These are phyloP conservation scores for Apostasia shenzhenica DNA, from an alignment of 106 monocot species.

Conservation along the genomic window DNA sequence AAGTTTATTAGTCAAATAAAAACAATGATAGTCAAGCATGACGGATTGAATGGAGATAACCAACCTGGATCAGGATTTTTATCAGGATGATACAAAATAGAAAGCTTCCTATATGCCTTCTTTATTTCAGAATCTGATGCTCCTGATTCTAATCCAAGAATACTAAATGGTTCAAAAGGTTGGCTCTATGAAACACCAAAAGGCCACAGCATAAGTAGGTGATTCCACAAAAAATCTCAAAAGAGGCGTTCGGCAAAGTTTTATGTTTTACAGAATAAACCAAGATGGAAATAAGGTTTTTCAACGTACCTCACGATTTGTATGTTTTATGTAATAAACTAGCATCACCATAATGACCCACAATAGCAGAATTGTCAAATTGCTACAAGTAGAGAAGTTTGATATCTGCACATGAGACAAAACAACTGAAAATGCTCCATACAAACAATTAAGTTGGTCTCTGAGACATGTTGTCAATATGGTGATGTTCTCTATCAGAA, in stretches of 20 bases:
- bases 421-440: neutral
- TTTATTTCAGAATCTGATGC: constrained; percentile 91
- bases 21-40: neutral
- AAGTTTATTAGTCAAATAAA: neutral
- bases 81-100: constrained; percentile 94
- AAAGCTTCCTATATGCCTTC: constrained; percentile 89
- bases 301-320: constrained; percentile 58
- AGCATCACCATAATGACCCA: constrained; percentile 76
- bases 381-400: constrained; percentile 75
- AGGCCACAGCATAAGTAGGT: neutral
- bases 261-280: neutral
- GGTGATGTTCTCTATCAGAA: neutral
- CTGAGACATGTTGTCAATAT: neutral
- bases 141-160: constrained; percentile 84
- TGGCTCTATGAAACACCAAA: constrained; percentile 41
- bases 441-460: neutral
- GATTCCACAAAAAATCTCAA: neutral
- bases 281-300: neutral
- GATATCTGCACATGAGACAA: constrained; percentile 56
- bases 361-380: constrained; percentile 69
- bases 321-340: constrained; percentile 80
- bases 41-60: neutral
- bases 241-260: neutral
- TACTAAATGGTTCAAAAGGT: constrained; percentile 85
- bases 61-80: constrained; percentile 99